Base-by-base conservation (phyloP, 1,139 yeast genomes). In the Pichia sp. region DNA sequence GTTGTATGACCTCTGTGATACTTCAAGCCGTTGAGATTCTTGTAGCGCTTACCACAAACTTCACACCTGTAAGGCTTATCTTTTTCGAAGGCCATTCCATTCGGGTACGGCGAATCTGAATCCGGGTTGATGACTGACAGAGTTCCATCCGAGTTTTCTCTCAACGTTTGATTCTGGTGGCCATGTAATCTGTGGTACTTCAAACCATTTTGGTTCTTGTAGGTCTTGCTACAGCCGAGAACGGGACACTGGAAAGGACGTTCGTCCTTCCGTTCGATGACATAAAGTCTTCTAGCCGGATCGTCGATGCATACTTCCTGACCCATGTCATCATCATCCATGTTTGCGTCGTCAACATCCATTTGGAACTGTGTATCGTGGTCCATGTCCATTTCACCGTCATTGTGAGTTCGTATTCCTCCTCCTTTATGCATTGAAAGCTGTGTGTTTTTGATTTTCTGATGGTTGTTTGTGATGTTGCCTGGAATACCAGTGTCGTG, bases 41-140 rank as follows among this genome's bases (percentile, higher is more conserved):
- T 93, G 75, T 93, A 93, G 56, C 99, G 78, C 74, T 93, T 95
- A 55, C 98, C 98, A 73, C 99, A 93, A 49, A 93, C 97, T 71
- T 93, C 98, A 73, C 99, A 93, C 67, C 97, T 80, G 71, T 93
- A 93, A 40, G 99, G 99, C 74, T 95, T 95, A 74, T 93, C 99
- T 75, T 90, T 90, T 70, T 93, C 99, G 80, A 90, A 82, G 42
- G 93, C 96, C 62, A 86, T 83, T 7, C 96, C 96, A 69, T 92
- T 97, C 49, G 92, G 87, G 68, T 89, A 89, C 8, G 97, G 96
- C 53, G 90, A 82, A 67, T 90, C 90, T 46, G 92, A 85, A 65
- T 89, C 90, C 8, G 99, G 99, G 70, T 93, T 97, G 59, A 93
- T 87, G 46, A 93, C 90, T 50, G 93, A 85, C 61, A 87, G 87